Evolutionary conservation across 2,329 filamentous ascomycete genomes (phyloP).

Genomic region (Aspergillus carbonarius): DNA sequence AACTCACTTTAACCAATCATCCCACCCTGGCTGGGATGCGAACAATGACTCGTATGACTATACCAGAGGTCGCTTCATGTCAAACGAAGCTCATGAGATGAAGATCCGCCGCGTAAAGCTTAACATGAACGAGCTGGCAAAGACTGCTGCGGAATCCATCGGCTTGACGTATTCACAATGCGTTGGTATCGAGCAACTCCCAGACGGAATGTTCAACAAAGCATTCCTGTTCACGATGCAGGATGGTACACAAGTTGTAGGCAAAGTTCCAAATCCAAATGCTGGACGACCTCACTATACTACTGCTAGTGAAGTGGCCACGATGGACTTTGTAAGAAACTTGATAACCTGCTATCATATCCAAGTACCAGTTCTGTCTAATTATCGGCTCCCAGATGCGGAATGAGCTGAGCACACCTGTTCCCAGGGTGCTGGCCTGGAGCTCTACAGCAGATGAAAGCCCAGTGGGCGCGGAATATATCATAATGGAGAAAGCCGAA

Average conservation of each 20-base stretch:
- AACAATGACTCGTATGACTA: not conserved
- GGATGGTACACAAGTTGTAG: slow-evolving; percentile 19
- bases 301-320: slow-evolving; percentile 24
- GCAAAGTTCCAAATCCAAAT: slow-evolving; percentile 23
- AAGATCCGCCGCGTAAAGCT: not conserved
- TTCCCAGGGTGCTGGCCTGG: slow-evolving; percentile 15
- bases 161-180: not conserved
- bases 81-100: not conserved
- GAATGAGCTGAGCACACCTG: slow-evolving; percentile 14
- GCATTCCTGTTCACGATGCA: slow-evolving; percentile 21
- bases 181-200: slow-evolving; percentile 9
- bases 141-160: not conserved
- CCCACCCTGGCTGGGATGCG: not conserved
- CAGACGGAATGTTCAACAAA: slow-evolving; percentile 22
- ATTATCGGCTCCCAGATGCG: slow-evolving; percentile 17
- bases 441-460: slow-evolving; percentile 8
- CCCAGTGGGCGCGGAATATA: slow-evolving; percentile 12
- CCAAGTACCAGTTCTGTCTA: not conserved
- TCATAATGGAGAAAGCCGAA: slow-evolving; percentile 19
- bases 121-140: not conserved
- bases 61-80: not conserved
- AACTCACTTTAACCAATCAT: not conserved
- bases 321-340: slow-evolving; percentile 20
- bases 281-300: slow-evolving; percentile 18
- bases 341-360: not conserved